Conservation (phyloP, 2,329 filamentous ascomycete genomes). For the Talaromyces sp. region DNA sequence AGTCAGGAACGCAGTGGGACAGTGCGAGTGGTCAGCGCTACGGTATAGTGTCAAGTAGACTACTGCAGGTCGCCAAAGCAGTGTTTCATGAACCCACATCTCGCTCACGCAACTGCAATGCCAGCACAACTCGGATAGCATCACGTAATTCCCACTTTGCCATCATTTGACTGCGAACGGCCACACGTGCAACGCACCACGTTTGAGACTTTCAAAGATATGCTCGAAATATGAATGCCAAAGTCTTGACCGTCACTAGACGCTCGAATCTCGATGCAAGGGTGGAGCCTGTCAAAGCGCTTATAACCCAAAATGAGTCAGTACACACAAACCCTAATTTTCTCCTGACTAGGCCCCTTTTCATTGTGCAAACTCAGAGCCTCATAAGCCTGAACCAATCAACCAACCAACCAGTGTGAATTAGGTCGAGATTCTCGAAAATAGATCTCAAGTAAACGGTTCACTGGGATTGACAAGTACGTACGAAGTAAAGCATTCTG, state of each 20-base stretch:
- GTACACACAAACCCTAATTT: neutral
- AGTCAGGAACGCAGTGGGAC: neutral
- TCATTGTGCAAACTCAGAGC: neutral
- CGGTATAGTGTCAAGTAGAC: neutral
- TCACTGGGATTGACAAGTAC: no score
- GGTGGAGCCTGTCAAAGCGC: neutral
- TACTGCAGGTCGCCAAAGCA: neutral
- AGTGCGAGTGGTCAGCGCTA: neutral
- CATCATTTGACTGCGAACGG: neutral
- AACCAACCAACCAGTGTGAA: neutral
- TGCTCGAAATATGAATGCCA: neutral
- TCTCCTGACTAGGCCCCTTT: neutral
- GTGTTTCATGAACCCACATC: neutral
- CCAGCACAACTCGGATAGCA: neutral
- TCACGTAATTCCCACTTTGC: neutral
- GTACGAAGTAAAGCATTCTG: no score
- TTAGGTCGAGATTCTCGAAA: neutral
- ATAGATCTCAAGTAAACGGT: no score
- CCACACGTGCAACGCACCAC: neutral
- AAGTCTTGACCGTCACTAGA: neutral
- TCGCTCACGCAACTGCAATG: neutral
- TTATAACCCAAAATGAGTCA: neutral
- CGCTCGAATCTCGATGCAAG: neutral
- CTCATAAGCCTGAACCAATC: neutral
- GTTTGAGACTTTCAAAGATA: neutral